These are phyloP conservation scores for Phlebiopsis gigantea DNA, from an alignment of 768 basidiomycete genomes.

Conservation along the genomic window DNA sequence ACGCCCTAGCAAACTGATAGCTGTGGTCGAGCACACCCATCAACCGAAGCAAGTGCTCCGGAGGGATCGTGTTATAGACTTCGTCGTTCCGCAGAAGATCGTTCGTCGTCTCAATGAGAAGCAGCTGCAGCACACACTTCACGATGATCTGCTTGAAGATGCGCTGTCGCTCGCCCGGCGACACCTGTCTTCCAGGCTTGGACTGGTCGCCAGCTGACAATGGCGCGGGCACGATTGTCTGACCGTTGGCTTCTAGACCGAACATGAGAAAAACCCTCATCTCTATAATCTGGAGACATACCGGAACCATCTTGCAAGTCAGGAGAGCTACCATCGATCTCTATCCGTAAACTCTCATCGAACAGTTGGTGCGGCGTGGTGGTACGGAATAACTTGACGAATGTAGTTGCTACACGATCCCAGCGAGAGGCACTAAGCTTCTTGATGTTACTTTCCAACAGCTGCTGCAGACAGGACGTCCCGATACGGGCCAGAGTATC, in stretches of 20 bases:
- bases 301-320: slow-evolving; percentile 48
- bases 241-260: slow-evolving; percentile 52
- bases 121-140: slow-evolving; percentile 95
- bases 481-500: slow-evolving; percentile 97
- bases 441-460: slow-evolving; percentile 86
- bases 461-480: slow-evolving; percentile 94
- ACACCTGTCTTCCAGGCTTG: slow-evolving; percentile 43
- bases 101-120: slow-evolving; percentile 96
- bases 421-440: slow-evolving; percentile 82
- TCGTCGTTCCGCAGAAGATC: slow-evolving; percentile 89
- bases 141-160: slow-evolving; percentile 99
- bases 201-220: slow-evolving; percentile 64
- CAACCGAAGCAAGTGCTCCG: slow-evolving; percentile 85
- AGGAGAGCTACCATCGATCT: slow-evolving; percentile 57
- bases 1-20: slow-evolving; percentile 94
- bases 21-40: slow-evolving; percentile 97
- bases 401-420: slow-evolving; percentile 89
- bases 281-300: slow-evolving; percentile 45
- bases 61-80: slow-evolving; percentile 91
- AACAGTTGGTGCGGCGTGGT: slow-evolving; percentile 97
- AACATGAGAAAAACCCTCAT: slow-evolving; percentile 22
- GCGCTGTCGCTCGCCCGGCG: slow-evolving; percentile 66
- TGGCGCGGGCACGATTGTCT: slow-evolving; percentile 80
- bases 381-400: slow-evolving; percentile 94
- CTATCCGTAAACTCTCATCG: slow-evolving; percentile 84